Conservation (phyloP, 345 rosid species). For the Hibiscus tridactylites region DNA sequence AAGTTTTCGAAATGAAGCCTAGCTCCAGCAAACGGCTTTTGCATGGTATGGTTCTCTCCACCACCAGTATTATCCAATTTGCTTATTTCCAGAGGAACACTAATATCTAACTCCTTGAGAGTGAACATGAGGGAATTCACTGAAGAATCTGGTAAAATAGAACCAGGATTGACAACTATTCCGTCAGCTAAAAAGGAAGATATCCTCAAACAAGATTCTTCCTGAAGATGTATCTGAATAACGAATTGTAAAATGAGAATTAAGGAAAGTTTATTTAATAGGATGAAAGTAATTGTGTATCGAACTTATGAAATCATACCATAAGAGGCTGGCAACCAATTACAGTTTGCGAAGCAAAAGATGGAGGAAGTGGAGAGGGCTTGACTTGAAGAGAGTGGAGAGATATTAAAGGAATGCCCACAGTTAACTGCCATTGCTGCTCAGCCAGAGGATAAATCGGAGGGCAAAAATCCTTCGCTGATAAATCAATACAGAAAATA, state of each 20-base stretch:
- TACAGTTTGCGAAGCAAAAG: slow-evolving; percentile 72
- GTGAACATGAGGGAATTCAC: slow-evolving; percentile 54
- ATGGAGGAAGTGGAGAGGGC: slow-evolving; percentile 87
- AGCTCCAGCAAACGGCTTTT: slow-evolving; percentile 70
- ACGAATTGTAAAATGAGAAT: slow-evolving; percentile 12
- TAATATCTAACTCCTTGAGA: slow-evolving; percentile 69
- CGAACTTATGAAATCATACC: slow-evolving; percentile 37
- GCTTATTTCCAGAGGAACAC: slow-evolving; percentile 59
- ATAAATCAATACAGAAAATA: slow-evolving; percentile 11
- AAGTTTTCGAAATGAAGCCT: slow-evolving; percentile 78
- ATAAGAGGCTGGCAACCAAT: slow-evolving; percentile 87
- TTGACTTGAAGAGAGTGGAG: slow-evolving; percentile 79
- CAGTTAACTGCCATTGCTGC: slow-evolving; percentile 53
- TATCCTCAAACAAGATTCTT: slow-evolving; percentile 94
- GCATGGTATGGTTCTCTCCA: slow-evolving; percentile 20
- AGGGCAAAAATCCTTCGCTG: slow-evolving; percentile 80
- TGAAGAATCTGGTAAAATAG: slow-evolving; percentile 65
- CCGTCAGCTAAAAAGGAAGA: slow-evolving; percentile 95
- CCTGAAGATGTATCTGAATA: slow-evolving; percentile 83
- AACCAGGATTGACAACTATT: slow-evolving; percentile 74
- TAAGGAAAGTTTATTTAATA: not conserved
- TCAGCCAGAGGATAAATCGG: slow-evolving; percentile 80
- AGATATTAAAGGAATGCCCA: slow-evolving; percentile 69
- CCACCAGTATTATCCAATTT: slow-evolving; percentile 28
- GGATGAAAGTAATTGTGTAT: not conserved